Evolutionary conservation across 305 asterid genomes (phyloP), one percentile per base, ranked within the genome.

Genomic region (Fraxinus paxiana): DNA sequence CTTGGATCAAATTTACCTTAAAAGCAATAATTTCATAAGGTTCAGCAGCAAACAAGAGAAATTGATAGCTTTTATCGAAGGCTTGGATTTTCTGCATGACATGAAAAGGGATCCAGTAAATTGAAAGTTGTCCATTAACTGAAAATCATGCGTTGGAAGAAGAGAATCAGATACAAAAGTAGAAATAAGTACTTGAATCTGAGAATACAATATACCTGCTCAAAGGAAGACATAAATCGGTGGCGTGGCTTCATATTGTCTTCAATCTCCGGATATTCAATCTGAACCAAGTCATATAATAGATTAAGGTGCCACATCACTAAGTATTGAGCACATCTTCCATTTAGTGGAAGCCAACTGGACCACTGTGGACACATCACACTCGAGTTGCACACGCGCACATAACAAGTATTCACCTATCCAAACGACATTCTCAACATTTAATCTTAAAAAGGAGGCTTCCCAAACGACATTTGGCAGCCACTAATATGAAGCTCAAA

Each of bases 231-330:
- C 99, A 94, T 96, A 82, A 96, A 96, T 46, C 99, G 90, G 84
- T 96, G 99, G 89, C 99, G 91, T n/a, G 98, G 99, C 88, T 92
- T 96, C 15, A 94, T 89, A 87, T 90, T 94, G 88, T 94, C 98
- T 86, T 95, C 97, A 82, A 93, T 93, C 85, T 93, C 97, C 13
- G 97, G 97, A 84, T 93, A 93, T 86, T 93, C 97, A 80, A 93
- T 93, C 97, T 91, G 91, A 81, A 82, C 67, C 85, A 82, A 83
- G 28, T 18, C 38, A 77, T 18, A 10, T 18, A 79, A 37, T 31
- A 73, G 9, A 65, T 30, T 51, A 81, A 34, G 51, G 56, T n/a
- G 33, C 24, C 18, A 38, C 72, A 79, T 69, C 54, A 7, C 41
- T 18, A 56, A 28, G 65, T 77, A 65, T 35, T 54, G 80, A 48